Base-by-base conservation (phyloP, 345 rosid genomes). In the Jatropha curcas region DNA sequence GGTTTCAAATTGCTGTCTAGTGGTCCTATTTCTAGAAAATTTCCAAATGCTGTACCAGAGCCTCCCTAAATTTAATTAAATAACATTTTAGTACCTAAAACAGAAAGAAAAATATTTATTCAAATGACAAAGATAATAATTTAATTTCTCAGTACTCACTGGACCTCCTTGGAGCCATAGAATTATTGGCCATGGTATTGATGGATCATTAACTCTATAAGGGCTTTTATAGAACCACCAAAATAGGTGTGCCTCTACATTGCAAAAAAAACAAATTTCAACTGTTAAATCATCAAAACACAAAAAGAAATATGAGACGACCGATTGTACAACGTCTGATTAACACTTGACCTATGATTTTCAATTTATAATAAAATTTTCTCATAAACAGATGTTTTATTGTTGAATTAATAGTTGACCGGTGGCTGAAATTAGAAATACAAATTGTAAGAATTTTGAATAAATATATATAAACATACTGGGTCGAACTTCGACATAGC, bases 111-210 rank as follows among this genome's bases (percentile, higher is more conserved):
- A 7, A 22, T 2, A 3, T 30, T 28, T 28, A 4, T n/a, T n/a
- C n/a, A n/a, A n/a, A n/a, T n/a, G n/a, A n/a, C n/a, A n/a, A n/a
- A n/a, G n/a, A n/a, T n/a, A n/a, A n/a, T 46, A 63, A 30, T 30
- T 1, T 66, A n/a, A 12, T 5, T 14, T 67, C 8, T 30, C 14
- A 11, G 28, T 24, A 76, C 88, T 74, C 35, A 77, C 78, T 1
- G 85, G 88, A 61, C 85, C 82, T 37, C 88, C 88, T 70, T 77
- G 85, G 61, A 69, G 83, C 86, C 81, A 85, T 11, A 83, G 62
- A 39, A 83, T 50, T 13, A 48, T 41, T 12, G 88, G 88, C 86
- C 86, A 83, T 31, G 85, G 85, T 33, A 39, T 74, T 20, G 84
- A 59, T 20, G 82, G 75, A 71, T 85, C 75, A 34, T 72, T 76